Evolutionary conservation across 352 stramenopile genomes (phyloP), one percentile per base, ranked within the genome.

Genomic region (Pythium scleroteichum): DNA sequence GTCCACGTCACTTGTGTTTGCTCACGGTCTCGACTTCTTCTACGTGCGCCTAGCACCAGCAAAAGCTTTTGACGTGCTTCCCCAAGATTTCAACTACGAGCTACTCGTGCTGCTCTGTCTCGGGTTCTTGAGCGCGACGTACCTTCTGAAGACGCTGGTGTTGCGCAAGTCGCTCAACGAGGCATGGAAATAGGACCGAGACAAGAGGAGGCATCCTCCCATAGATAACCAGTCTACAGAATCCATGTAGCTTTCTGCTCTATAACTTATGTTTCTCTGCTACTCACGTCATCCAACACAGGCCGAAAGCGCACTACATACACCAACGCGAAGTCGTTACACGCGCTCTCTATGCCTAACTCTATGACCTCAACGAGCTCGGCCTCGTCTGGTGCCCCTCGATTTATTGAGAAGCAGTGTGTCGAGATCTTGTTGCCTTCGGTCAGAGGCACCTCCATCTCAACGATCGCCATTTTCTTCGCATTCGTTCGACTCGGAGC

Each of bases 51-150:
- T 98, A 32, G 91, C 92, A 14, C 96, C 96, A 2, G 94, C 92
- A 20, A 97, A 97, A 53, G 92, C 91, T 51, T 99, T 99, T 61
- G 96, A 99, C 69, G 75, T 98, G 50, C 76, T 99, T 23, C 92
- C 96, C 6, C 95, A 96, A 45, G 94, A 97, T 74, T 99, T 99
- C 68, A 98, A 98, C 71, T 88, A 95, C 62, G 79, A 91, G 65
- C 82, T 98, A 65, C 75, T 99, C n/a, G 82, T 96, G 24, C 64
- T 97, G 27, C 75, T 98, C 35, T 90, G 95, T 48, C 61, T 95
- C 40, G 92, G 76, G 29, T 88, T 99, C 55, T 68, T 97, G 46
- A 76, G 79, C 20, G 85, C 72, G 24, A 92, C 86, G 4, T 76
- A 92, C 52, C 50, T 89, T 10, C 76, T 88, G 1, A 87, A 86